Conservation (phyloP, 2,329 filamentous ascomycete species). For the Hymenoscyphus fructigenus region DNA sequence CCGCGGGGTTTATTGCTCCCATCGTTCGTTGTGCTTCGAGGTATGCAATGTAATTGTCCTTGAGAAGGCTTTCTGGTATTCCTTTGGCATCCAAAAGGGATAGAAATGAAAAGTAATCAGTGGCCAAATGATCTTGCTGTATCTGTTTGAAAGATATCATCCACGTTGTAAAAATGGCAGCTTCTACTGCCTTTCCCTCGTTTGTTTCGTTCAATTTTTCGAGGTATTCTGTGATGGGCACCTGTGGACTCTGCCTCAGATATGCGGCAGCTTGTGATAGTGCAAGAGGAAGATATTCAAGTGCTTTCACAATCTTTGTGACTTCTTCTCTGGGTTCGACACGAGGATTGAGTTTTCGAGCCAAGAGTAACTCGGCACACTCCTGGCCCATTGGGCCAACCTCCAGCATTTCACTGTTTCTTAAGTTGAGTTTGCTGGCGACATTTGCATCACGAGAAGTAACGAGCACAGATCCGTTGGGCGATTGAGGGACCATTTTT, state of each 20-base stretch:
- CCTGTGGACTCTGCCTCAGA: constrained; percentile 34
- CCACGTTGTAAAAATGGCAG: constrained; percentile 39
- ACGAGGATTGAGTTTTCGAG: constrained; percentile 13
- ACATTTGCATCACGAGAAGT: constrained; percentile 18
- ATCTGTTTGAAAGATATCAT: constrained; percentile 42
- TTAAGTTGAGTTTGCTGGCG: constrained; percentile 15
- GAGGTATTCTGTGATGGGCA: constrained; percentile 42
- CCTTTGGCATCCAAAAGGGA: constrained; percentile 26
- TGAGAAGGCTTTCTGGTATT: constrained; percentile 24
- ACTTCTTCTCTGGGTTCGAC: constrained; percentile 8
- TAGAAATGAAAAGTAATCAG: constrained; percentile 26
- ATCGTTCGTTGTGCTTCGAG: constrained; percentile 4
- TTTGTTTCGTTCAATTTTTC: constrained; percentile 21
- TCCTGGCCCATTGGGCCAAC: constrained; percentile 16
- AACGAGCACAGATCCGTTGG: constrained; percentile 20
- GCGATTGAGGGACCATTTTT: constrained; percentile 19
- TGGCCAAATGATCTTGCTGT: constrained; percentile 21
- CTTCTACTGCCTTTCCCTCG: constrained; percentile 33
- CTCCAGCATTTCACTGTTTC: constrained; percentile 12
- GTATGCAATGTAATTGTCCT: constrained; percentile 2
- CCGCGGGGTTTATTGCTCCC: background rate
- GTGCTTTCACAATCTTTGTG: constrained; percentile 23
- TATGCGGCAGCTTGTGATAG: constrained; percentile 34
- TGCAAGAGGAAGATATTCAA: constrained; percentile 34
- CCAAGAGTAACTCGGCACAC: constrained; percentile 16